Evolutionary conservation across 768 basidiomycete species (phyloP).

Genomic region (Gloeostereum incarnatum): DNA sequence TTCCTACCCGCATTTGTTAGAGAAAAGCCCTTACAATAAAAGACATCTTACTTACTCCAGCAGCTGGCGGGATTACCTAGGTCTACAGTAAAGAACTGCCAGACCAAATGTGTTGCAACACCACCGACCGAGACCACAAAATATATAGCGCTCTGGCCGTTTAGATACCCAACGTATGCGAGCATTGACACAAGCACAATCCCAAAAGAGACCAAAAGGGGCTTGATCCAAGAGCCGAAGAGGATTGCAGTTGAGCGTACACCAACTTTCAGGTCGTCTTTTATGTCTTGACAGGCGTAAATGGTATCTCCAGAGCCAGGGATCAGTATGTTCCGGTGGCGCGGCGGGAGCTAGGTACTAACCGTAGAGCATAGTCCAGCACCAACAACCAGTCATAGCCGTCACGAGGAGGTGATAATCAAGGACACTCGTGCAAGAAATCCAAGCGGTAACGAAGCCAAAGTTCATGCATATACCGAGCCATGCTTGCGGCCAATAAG

Average conservation of each 20-base stretch:
- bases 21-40: neutral
- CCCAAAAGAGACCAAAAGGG: constrained; percentile 31
- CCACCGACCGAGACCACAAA: constrained; percentile 17
- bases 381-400: constrained; percentile 36
- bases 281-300: constrained; percentile 50
- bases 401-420: constrained; percentile 20
- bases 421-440: constrained; percentile 23
- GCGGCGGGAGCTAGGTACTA: too few relatives aligned
- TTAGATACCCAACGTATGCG: constrained; percentile 25
- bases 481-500: constrained; percentile 57
- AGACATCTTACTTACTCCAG: constrained; percentile 9
- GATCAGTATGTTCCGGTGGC: too few relatives aligned
- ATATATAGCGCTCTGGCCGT: constrained; percentile 23
- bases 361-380: constrained; percentile 42
- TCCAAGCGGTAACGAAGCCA: constrained; percentile 40
- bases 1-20: constrained; percentile 2
- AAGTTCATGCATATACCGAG: constrained; percentile 53
- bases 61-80: constrained; percentile 14
- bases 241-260: constrained; percentile 49
- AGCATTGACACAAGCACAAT: constrained; percentile 26
- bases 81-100: constrained; percentile 16
- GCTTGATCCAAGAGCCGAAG: constrained; percentile 31
- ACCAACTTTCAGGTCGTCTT: constrained; percentile 40
- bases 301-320: constrained; percentile 41
- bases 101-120: constrained; percentile 13